These are phyloP conservation scores for Dactylonectria macrodidyma DNA, from an alignment of 2,329 filamentous ascomycete species.

Conservation along the genomic window DNA sequence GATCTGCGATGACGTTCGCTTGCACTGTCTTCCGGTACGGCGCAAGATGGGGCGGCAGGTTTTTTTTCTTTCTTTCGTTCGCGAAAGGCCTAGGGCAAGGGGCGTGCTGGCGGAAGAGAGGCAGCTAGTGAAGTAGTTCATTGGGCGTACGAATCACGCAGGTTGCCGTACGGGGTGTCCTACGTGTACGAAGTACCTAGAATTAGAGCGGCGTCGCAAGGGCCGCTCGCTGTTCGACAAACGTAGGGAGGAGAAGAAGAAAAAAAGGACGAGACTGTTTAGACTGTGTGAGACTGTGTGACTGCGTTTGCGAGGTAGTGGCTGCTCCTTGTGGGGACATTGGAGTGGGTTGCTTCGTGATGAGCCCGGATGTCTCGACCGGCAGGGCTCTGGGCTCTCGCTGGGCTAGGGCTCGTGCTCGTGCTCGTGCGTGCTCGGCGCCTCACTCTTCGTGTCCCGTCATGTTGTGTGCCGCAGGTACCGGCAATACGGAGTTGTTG, in stretches of 20 bases:
- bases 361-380: constrained; percentile 29
- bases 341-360: constrained; percentile 29
- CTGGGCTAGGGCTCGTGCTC: constrained; percentile 22
- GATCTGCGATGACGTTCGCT: constrained; percentile 50
- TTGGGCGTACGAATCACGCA: neutral
- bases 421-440: constrained; percentile 27
- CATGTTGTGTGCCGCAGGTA: constrained; percentile 21
- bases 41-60: constrained; percentile 1
- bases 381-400: constrained; percentile 24
- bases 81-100: constrained; percentile 17
- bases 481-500: neutral
- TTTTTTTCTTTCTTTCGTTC: constrained; percentile 19
- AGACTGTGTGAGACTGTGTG: constrained; percentile 23
- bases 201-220: constrained; percentile 7
- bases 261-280: constrained; percentile 18
- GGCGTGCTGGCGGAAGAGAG: constrained; percentile 15
- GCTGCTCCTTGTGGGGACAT: constrained; percentile 23
- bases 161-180: too few species aligned
- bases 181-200: constrained; percentile 9
- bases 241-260: constrained; percentile 20
- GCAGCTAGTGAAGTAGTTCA: constrained; percentile 18
- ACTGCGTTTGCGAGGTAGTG: constrained; percentile 21
- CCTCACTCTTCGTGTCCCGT: constrained; percentile 22
- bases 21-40: too few species aligned
- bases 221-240: neutral